These are phyloP conservation scores for Phytophthora citrophthora DNA, from an alignment of 352 stramenopile species.

Conservation along the genomic window DNA sequence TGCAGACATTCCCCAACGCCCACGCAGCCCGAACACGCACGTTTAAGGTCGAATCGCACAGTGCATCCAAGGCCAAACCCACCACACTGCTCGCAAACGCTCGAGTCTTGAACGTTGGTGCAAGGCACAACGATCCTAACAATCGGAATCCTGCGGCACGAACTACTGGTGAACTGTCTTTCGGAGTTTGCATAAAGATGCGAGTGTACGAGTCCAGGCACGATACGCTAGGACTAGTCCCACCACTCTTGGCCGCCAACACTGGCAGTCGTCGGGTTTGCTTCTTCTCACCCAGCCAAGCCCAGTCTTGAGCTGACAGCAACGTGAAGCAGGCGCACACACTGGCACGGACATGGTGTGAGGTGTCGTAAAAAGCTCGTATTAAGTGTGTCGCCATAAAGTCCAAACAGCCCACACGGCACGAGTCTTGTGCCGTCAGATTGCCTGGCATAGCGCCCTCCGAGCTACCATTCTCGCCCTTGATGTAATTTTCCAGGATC, in stretches of 20 bases:
- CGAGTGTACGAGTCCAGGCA: constrained; percentile 71
- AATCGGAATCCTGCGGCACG: constrained; percentile 81
- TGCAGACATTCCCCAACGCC: constrained; percentile 88
- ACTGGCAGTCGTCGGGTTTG: constrained; percentile 40
- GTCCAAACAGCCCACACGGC: constrained; percentile 63
- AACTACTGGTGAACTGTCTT: constrained; percentile 82
- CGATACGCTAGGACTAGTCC: constrained; percentile 35
- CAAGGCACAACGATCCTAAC: constrained; percentile 76
- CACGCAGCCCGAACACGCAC: constrained; percentile 84
- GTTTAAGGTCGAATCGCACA: constrained; percentile 83
- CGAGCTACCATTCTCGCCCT: constrained; percentile 50
- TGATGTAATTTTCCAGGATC: constrained; percentile 90
- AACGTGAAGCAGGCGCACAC: constrained; percentile 90
- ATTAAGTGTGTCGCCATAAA: constrained; percentile 85
- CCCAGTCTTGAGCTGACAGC: constrained; percentile 73
- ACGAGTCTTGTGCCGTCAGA: constrained; percentile 1
- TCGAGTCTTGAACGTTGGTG: constrained; percentile 77
- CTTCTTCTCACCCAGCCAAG: constrained; percentile 53
- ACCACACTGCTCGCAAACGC: constrained; percentile 73
- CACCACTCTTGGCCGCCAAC: constrained; percentile 42
- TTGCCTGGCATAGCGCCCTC: constrained; percentile 1
- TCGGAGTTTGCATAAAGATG: constrained; percentile 79
- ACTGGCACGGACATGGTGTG: constrained; percentile 85
- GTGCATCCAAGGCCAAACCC: constrained; percentile 61
- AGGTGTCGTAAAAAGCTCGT: constrained; percentile 84